Percentiles rank a stretch among this genome's conserved stretches.
phyloP scores from a whole-genome alignment of 139 green algal species.

The Pedinophyceae sp. region DNA sequence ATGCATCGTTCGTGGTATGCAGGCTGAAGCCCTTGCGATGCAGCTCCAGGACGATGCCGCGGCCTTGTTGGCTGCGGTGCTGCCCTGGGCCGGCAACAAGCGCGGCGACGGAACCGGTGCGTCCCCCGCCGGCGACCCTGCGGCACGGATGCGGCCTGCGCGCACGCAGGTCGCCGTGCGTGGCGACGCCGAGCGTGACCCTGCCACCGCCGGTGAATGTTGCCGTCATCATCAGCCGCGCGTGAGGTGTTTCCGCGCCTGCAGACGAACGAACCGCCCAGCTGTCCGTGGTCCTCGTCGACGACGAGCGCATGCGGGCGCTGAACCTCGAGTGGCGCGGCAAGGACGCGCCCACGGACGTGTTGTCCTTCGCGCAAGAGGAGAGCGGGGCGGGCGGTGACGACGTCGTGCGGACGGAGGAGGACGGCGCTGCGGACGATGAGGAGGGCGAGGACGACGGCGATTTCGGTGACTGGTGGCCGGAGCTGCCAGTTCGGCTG shows the following conservation, averaged over 20 bases:
- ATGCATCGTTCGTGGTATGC: no score
- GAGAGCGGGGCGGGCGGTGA: constrained; percentile 1
- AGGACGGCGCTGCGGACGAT: no score
- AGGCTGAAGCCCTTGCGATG: no score
- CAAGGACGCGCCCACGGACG: constrained; percentile 69
- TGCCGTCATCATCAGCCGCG: no score
- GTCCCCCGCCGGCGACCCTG: not conserved
- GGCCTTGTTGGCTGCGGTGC: not conserved
- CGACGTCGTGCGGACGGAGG: no score
- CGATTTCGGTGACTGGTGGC: constrained; percentile 1
- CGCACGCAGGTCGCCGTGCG: no score
- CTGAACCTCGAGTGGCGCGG: constrained; percentile 64
- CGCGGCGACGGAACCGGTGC: not conserved
- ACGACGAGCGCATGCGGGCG: constrained; percentile 59
- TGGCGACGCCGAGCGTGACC: no score
- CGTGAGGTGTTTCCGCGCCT: no score
- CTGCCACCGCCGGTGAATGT: no score
- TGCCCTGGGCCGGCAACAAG: not conserved
- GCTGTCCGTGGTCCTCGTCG: constrained; percentile 70
- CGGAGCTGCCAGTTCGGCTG: constrained; percentile 42
- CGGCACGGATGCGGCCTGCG: no score
- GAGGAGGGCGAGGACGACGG: constrained; percentile 5
- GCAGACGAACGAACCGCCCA: no score
- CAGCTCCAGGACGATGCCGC: not conserved
- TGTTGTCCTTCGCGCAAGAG: constrained; percentile 72